A percentile compares a stretch with the other conserved stretches of the same genome.
phyloP scores from a whole-genome alignment of 2,329 filamentous ascomycete species.

The Epichloe typhina region DNA sequence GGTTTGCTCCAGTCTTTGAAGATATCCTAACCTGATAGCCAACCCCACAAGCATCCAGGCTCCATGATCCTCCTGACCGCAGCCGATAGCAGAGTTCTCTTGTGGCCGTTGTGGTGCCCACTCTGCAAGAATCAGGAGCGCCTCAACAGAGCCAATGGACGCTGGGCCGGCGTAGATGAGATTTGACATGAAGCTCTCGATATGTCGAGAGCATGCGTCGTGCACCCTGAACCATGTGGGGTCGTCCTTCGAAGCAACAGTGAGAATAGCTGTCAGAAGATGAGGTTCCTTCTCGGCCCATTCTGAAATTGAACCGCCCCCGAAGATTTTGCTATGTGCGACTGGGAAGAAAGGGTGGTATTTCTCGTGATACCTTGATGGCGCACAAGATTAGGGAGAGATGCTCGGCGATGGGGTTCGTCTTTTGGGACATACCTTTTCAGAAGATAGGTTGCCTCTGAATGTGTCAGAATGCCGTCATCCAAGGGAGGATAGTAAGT shows the following conservation, averaged over 20 bases:
- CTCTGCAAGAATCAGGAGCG: constrained; percentile 55
- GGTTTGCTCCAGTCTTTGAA: constrained; percentile 55
- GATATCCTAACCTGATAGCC: constrained; percentile 56
- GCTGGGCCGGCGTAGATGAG: constrained; percentile 54
- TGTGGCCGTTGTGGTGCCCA: constrained; percentile 58
- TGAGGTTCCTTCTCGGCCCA: constrained; percentile 51
- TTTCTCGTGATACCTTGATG: constrained; percentile 43
- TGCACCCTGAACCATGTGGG: constrained; percentile 49
- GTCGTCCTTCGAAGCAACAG: constrained; percentile 60
- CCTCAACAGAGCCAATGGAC: constrained; percentile 58
- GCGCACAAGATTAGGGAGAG: background rate
- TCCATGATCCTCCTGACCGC: constrained; percentile 60
- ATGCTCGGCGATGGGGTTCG: too few relatives aligned
- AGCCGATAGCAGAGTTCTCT: constrained; percentile 48
- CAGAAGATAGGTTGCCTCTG: constrained; percentile 14
- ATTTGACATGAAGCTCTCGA: constrained; percentile 54
- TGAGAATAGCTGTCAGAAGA: constrained; percentile 55
- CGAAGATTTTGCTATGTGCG: constrained; percentile 46
- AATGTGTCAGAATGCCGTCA: constrained; percentile 16
- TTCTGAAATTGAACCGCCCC: constrained; percentile 33
- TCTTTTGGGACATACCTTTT: constrained; percentile 11
- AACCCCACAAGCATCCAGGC: constrained; percentile 68
- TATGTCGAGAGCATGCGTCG: constrained; percentile 53
- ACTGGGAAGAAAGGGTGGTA: constrained; percentile 61
- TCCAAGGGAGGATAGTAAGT: constrained; percentile 20